A percentile compares a stretch with the other conserved stretches of the same genome.
Conservation (phyloP, 1,284 basidiomycete genomes). For the Rhodofomes roseus region DNA sequence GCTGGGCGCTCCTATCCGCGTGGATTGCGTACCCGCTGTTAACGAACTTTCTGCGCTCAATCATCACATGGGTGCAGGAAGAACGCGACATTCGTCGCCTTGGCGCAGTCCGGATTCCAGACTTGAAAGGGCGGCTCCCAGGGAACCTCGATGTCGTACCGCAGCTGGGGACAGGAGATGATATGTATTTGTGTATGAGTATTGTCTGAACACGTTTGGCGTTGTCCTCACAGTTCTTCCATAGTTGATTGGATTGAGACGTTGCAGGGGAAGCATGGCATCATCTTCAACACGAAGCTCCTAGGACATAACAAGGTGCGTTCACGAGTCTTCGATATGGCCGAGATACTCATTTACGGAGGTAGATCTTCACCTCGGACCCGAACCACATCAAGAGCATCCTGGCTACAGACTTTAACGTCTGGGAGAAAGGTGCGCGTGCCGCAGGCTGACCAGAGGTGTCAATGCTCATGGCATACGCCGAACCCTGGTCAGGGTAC, state of each 20-base stretch:
- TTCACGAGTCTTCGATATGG: not conserved
- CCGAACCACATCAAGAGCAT: constrained; percentile 31
- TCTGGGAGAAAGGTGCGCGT: constrained; percentile 28
- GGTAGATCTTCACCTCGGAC: constrained; percentile 27
- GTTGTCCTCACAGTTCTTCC: not conserved
- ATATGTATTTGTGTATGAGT: not conserved
- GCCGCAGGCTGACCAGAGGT: too few species aligned
- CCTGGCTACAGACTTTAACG: constrained; percentile 27
- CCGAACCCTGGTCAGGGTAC: constrained; percentile 5
- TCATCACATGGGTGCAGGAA: not conserved
- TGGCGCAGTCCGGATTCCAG: not conserved
- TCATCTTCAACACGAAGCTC: not conserved
- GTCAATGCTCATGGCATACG: too few species aligned
- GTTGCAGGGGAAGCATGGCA: not conserved
- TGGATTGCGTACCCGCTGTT: not conserved
- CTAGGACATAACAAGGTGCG: not conserved
- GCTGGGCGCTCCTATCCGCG: not conserved
- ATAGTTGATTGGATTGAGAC: not conserved
- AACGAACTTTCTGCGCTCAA: not conserved
- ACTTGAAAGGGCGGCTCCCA: not conserved
- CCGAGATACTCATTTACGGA: not conserved
- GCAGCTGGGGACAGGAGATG: not conserved
- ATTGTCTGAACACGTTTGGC: too few species aligned
- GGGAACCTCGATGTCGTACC: not conserved
- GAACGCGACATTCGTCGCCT: not conserved